Evolutionary conservation across 1,284 basidiomycete species (phyloP), one percentile per base, ranked within the genome.

Genomic region (Chondrostereum purpureum): DNA sequence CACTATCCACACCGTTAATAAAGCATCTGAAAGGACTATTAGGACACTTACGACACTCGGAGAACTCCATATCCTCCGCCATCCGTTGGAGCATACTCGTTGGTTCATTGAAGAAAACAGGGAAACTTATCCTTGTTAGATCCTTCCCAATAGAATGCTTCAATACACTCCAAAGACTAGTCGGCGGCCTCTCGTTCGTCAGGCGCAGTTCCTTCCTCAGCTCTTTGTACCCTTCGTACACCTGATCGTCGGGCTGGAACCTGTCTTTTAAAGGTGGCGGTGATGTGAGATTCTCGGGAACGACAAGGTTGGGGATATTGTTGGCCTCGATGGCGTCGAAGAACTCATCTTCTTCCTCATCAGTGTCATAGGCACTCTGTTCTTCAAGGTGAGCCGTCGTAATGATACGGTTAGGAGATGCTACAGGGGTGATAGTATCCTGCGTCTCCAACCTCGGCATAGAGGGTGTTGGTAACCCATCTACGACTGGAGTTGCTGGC

Each of bases 101-200:
- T 31, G 90, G 91, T 62, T 95, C 92, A 65, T 97, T 99, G 67
- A 98, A 97, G 65, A 85, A 91, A 42, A 97, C 93, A 0, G 94
- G 94, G 67, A 97, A 96, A 58, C 82, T 85, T 52, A 98, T 98
- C 75, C 82, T 95, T 35, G 94, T 98, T 57, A 98, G 69, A 63
- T 98, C 94, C 70, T 98, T 98, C 52, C 95, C 95, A 49, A 99
- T 96, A 52, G 87, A 91, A 53, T 90, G 85, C 70, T 98, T 99
- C 68, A 99, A 69, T 48, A 98, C 94, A 23, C 84, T 83, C 95
- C 95, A 99, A 39, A 99, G 70, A 60, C 89, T 93, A 51, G 93
- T 92, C 34, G 84, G 84, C 8, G 94, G 95, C 31, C 93, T 68
- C 51, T 95, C 82, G 57, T 95, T 92, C 43, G 69, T 79, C 33